These are phyloP conservation scores for Echeveria elegans DNA, from an alignment of 164 flowering plant species.

Conservation along the genomic window DNA sequence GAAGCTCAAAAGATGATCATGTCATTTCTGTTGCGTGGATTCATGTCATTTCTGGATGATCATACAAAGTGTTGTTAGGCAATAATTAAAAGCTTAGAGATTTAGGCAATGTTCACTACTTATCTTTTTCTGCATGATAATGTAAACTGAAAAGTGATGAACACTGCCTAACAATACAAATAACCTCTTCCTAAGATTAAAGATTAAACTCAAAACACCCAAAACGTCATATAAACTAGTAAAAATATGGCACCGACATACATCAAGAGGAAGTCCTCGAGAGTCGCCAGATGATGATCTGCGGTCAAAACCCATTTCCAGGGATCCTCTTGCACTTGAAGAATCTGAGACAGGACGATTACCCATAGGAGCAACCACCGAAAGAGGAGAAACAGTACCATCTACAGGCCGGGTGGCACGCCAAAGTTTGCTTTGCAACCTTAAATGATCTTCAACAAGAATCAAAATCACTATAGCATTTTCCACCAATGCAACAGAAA, in stretches of 20 bases:
- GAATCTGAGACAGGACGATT: constrained; percentile 28
- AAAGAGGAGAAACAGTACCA: constrained; percentile 46
- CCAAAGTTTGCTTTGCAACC: constrained; percentile 80
- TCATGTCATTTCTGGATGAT: no score
- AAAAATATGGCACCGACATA: constrained; percentile 9
- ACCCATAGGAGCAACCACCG: constrained; percentile 36
- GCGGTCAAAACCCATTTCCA: constrained; percentile 30
- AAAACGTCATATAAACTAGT: constrained; percentile 2
- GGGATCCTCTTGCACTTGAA: constrained; percentile 32
- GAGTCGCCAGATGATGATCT: constrained; percentile 45
- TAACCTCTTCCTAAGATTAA: no score
- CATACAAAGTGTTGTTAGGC: no score
- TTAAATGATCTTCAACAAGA: constrained; percentile 98
- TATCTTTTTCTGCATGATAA: no score
- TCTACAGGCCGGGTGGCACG: constrained; percentile 31
- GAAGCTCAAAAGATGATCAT: no score
- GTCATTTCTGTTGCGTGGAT: no score
- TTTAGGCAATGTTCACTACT: no score
- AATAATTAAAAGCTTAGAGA: no score
- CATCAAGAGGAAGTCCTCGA: constrained; percentile 80
- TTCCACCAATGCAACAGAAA: constrained; percentile 96
- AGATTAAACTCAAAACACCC: no score
- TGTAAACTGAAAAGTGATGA: no score
- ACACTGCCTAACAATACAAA: no score
- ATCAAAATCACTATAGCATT: constrained; percentile 93